Evolutionary conservation across 768 basidiomycete species (phyloP), one percentile per base, ranked within the genome.

Genomic region (Daedaleopsis nitida): DNA sequence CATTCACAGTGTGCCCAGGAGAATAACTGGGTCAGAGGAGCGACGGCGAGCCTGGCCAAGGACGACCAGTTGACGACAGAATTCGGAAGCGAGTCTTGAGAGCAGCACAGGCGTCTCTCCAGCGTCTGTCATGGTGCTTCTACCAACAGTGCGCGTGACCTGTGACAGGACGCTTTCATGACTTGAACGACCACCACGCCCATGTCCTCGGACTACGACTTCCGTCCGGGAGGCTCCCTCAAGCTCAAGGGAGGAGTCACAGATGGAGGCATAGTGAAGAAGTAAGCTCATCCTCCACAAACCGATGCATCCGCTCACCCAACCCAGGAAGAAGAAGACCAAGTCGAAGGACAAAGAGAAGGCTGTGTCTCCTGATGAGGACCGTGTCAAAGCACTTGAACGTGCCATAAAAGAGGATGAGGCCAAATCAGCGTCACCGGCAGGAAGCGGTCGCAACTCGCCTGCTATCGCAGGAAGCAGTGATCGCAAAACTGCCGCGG

Each of bases 161-260:
- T 50, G 68, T 68, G 70, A 70, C 69, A 57, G 14, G 3, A 43
- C 64, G 54, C 63, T 63, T 63, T 59, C 56, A 64, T 69, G 64
- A 61, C 58, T 44, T 58, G 66, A 60, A 63, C 66, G 56, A 42
- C 63, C 62, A 63, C 68, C 53, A 66, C 62, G 54, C 58, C 34
- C 76, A 93, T 93, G 89, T 86, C 88, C 59, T 64, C 62, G 55
- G 91, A 91, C 74, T 95, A 96, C 75, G 86, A 90, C 77, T 80
- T 90, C 75, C 86, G 87, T 73, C 87, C 91, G 57, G 90, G 92
- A 51, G 93, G 94, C 71, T 87, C 91, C 66, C 89, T 96, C 73
- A 96, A 94, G 75, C 82, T 96, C 70, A 96, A 94, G 78, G 86
- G 90, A n/a, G 86, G 83, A 38, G 87, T 88, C 37, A 79, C 80